phyloP scores from a whole-genome alignment of 1,139 yeast species.

The Suhomyces yuchorum region DNA sequence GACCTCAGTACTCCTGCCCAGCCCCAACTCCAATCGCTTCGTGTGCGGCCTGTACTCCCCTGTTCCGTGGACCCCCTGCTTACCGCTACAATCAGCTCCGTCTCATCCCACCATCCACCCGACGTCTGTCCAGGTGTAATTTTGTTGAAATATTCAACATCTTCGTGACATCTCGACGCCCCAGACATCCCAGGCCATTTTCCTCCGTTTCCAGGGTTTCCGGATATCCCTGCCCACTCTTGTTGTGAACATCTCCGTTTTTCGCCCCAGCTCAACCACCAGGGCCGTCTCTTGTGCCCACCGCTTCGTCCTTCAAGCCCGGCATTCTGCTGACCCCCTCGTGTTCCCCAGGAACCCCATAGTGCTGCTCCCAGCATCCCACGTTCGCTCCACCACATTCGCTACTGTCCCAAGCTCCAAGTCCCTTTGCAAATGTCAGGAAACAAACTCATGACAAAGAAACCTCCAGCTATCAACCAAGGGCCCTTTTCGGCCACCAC shows the following conservation, averaged over 20 bases:
- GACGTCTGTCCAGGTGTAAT: background rate
- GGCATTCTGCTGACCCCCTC: too few relatives aligned
- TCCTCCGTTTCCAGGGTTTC: background rate
- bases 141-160: background rate
- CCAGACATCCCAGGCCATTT: background rate
- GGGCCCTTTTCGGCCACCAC: slow-evolving; percentile 7
- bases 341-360: background rate
- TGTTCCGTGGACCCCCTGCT: background rate
- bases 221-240: background rate
- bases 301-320: background rate
- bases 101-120: background rate
- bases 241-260: background rate
- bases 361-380: background rate
- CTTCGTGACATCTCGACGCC: background rate
- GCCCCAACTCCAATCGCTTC: background rate
- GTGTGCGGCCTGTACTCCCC: background rate
- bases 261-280: too few relatives aligned
- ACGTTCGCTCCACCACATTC: background rate
- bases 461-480: slow-evolving; percentile 4
- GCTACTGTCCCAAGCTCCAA: background rate
- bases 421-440: slow-evolving; percentile 1
- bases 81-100: background rate
- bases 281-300: background rate
- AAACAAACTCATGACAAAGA: slow-evolving; percentile 2
- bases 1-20: background rate